Base-by-base conservation (phyloP, 169 alveolate species). In the Eimeria maxima region DNA sequence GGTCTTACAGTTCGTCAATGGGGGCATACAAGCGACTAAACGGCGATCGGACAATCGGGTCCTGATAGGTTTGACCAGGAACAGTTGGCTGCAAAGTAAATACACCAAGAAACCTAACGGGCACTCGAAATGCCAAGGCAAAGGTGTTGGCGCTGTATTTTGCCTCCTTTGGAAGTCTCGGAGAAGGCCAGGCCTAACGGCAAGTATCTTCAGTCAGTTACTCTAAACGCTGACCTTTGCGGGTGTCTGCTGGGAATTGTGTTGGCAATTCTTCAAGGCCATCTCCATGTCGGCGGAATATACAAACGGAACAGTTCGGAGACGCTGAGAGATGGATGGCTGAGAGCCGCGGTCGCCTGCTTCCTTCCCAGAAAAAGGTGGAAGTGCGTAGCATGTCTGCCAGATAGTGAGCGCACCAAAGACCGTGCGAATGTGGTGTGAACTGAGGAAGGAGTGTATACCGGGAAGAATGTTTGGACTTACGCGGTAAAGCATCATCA, bases 401-500 rank as follows among this genome's bases (percentile, higher is more conserved):
- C 27, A 42, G 16, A 42, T 10, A 24, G 78, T 63, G 24, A 42
- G 27, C 93, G 44, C 33, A 33, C 16, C 65, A 16, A 47, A 42
- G 24, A 22, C 1, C 87, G 87, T 47, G 45, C 6, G 60, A 55
- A 8, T 53, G 38, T 11, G 44, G 29, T 29, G 29, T 4, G 53
- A 87, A 67, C 87, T 6, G 0, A 22, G 50, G 45, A 53, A 16
- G 71, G 55, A 83, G 22, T 27, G 22, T 74, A n/a, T 7, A 44
- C 27, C 11, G 53, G 76, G 55, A 29, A 29, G 65, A 27, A 16
- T 6, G 38, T 29, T 60, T 7, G 45, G 55, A 8, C 96, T n/a
- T 50, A 92, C 96, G 38, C 96, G 91, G 73, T 92, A 92, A 13
- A 92, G 89, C 92, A 92, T 84, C 83, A 92, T 76, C 44, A 81